Conservation (phyloP, 305 asterid species). For the Solanum hybrid region DNA sequence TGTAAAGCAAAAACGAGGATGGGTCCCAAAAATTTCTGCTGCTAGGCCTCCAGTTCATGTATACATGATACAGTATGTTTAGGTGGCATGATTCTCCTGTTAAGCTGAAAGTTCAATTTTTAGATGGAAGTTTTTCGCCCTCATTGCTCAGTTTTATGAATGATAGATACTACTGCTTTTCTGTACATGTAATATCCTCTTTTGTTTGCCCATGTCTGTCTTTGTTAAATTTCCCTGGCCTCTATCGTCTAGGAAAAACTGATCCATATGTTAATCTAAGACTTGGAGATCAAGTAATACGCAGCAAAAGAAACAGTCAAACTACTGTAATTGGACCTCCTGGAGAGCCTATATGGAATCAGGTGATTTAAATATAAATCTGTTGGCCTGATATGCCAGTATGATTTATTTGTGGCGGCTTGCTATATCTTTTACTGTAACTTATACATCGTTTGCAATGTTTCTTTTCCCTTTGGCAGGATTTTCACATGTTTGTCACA, state of each 20-base stretch:
- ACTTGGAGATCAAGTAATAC: conserved; percentile 87
- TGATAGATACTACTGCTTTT: not conserved
- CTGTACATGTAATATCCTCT: not conserved
- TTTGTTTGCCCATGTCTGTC: not conserved
- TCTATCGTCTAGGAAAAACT: conserved; percentile 68
- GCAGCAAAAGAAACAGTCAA: conserved; percentile 91
- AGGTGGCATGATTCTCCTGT: not conserved
- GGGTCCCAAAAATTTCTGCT: not conserved
- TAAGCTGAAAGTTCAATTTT: not conserved
- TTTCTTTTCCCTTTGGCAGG: conserved; percentile 37
- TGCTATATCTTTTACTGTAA: conserved; percentile 3
- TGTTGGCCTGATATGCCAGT: not conserved
- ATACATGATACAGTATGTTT: not conserved
- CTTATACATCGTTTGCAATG: conserved; percentile 13
- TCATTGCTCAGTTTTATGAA: not conserved
- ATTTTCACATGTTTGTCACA: conserved; percentile 82
- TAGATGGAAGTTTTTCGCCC: not conserved
- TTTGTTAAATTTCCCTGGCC: not conserved
- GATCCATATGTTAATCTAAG: conserved; percentile 82
- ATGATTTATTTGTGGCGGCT: not conserved
- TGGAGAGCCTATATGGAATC: conserved; percentile 99
- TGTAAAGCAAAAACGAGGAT: not conserved
- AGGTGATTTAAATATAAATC: conserved; percentile 35
- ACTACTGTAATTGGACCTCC: conserved; percentile 97
- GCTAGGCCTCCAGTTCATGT: not conserved